Base-by-base conservation (phyloP, 2,329 filamentous ascomycete genomes). In the Colletotrichum cuscutae region DNA sequence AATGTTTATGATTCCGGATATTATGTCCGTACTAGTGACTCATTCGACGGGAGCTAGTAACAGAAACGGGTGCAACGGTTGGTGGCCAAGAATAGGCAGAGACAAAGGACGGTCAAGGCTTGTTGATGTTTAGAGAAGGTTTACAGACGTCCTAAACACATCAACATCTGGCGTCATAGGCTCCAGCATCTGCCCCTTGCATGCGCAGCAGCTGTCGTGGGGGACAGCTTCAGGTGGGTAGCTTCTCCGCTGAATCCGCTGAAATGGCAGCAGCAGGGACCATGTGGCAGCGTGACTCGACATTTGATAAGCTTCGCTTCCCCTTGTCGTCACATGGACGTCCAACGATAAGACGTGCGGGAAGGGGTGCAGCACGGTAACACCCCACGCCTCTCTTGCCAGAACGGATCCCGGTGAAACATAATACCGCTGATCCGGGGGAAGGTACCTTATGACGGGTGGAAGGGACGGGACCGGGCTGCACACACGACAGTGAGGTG, bases 231-330 rank as follows among this genome's bases (percentile, higher is more conserved):
- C 62, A 70, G 24, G 65, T 72, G 66, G 65, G 54, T 64, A 54
- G 65, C 65, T 64, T 49, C 24, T 60, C 42, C 42, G 42, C 42
- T 49, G 19, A 49, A 49, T 72, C 70, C 54, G 46, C 66, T 60
- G 66, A 60, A 61, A 32, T 70, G 66, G 60, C 61, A 70, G 66
- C 56, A 70, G 70, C 66, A 70, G 66, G 66, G 71, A 65, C 71
- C 56, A 70, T 72, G 71, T 72, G 66, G 71, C 71, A 73, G 56
- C 37, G 66, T 72, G 71, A 72, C 71, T 70, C 66, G 60, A 72
- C 59, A 61, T 19, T 49, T 65, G 60, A 70, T 61, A 70, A 72
- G 71, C 71, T 61, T 72, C 57, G 60, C 28, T 70, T 59, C 60
- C 66, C 66, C 66, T 64, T 49, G 66, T 57, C 49, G 56, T 73